Base-by-base conservation (phyloP, 2,329 filamentous ascomycete genomes). In the Aspergillus felis region DNA sequence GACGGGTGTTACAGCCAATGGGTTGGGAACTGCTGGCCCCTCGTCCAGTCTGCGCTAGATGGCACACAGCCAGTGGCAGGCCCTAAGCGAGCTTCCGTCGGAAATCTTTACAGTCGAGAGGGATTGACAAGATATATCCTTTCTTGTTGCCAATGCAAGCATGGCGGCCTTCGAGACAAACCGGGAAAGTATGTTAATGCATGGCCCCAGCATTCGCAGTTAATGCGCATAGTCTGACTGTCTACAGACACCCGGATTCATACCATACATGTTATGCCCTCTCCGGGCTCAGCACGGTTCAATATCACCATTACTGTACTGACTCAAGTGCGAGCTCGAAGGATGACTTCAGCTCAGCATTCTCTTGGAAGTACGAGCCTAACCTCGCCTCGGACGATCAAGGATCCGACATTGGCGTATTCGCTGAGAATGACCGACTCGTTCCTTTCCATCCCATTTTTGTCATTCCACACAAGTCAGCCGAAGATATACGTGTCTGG, bases 1-100 rank as follows among this genome's bases (percentile, higher is more conserved):
- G 94, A 99, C 74, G 94, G 93, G 49, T 99, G 94, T 78, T 99
- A 99, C 78, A 96, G 91, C 72, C 93, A 97, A 76, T 99, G 94
- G 94, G 89, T 96, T 35, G 94, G 94, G 55, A 90, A 89, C 55
- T 97, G 92, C 78, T 99, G 92, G 91, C 88, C 93, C 49, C 77
- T 99, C 63, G 81, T 97, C 64, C 89, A 97, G 78, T 90, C 91
- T 57, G 87, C 87, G 55, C 77, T 94, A 57, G 82, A 83, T 64
- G 84, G 83, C 28, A 78, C 80, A 55, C 75, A 73, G 54, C 61
- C 65, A 53, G 61, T 64, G 47, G 53, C 64, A 29, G 60, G 60
- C 24, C 60, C 62, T 48, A 59, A 64, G 5, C 59, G 66, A 14
- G 59, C 64, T 17, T 59, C 66, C 54, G 62, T 66, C 27, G 66